Base-by-base conservation (phyloP, 225 moss, liverwort and hornwort genomes). In the Bryum argenteum region DNA sequence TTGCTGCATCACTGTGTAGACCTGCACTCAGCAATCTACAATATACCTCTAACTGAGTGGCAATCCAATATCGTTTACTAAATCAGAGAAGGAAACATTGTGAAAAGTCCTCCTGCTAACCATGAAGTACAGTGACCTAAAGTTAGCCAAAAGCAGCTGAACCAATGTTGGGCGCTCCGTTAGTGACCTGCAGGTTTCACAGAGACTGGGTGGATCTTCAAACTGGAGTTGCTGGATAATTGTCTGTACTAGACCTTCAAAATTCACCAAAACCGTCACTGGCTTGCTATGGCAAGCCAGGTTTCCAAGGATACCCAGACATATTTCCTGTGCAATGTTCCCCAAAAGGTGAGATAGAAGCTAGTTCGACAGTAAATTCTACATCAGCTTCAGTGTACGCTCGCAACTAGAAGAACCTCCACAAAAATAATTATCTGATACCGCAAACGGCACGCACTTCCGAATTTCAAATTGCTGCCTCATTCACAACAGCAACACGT, bases 21-120 rank as follows among this genome's bases (percentile, higher is more conserved):
- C 92, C 92, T 80, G 95, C 92, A 71, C 92, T 95, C 76, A 95
- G 70, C 83, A 92, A 81, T 82, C 95, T 95, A 80, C 79, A 89
- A 50, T 67, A 63, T 64, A 42, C 22, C 76, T 70, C 62, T 39
- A 65, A 62, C 69, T 64, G 62, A 76, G 79, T 71, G 67, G 65
- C 54, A 63, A 53, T 69, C 55, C 58, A 75, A 62, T 62, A 62
- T 66, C 6, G 15, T 1, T 15, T 56, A 63, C 38, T 50, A 24
- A 51, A 52, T 69, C 41, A 5, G 15, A 63, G 17, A 5, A 54
- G 43, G 33, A 47, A 57, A 59, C 64, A 53, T 18, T 19, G n/a
- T 53, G 48, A 43, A 71, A 21, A 14, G 13, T 58, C 20, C 37
- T 55, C 59, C 21, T 38, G 38, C 21, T 16, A 62, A 71, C 39